Evolutionary conservation across 2,329 filamentous ascomycete species (phyloP).

Genomic region (Verticillium tricorpus): DNA sequence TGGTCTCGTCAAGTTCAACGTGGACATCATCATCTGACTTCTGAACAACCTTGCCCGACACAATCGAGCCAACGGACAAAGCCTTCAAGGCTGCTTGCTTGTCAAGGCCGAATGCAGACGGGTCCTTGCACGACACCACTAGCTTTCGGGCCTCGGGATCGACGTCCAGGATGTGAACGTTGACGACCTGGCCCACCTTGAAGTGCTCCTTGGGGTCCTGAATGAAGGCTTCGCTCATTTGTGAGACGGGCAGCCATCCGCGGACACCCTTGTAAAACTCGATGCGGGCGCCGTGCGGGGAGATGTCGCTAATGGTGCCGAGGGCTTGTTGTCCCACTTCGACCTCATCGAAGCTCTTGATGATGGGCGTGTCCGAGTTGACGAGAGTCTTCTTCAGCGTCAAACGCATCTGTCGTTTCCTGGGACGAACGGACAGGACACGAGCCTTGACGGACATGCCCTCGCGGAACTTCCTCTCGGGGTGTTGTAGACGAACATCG

Average conservation of each 20-base stretch:
- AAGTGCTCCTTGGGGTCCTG: constrained; percentile 87
- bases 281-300: constrained; percentile 75
- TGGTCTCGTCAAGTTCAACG: constrained; percentile 69
- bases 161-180: constrained; percentile 79
- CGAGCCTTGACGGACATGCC: constrained; percentile 80
- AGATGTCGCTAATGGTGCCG: constrained; percentile 81
- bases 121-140: constrained; percentile 90
- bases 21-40: constrained; percentile 73
- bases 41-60: constrained; percentile 75
- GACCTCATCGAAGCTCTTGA: constrained; percentile 73
- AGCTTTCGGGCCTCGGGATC: constrained; percentile 67
- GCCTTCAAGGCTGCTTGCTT: constrained; percentile 73
- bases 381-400: constrained; percentile 94
- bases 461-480: constrained; percentile 93
- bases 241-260: constrained; percentile 85
- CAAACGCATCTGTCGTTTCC: constrained; percentile 74
- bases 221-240: constrained; percentile 98
- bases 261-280: constrained; percentile 84
- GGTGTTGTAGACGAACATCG: constrained; percentile 82
- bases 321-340: constrained; percentile 71
- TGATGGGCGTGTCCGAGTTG: constrained; percentile 78
- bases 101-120: constrained; percentile 67
- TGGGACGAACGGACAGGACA: constrained; percentile 73
- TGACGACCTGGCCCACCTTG: constrained; percentile 83
- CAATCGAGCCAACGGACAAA: constrained; percentile 67